Base-by-base conservation (phyloP, 225 moss, liverwort and hornwort genomes). In the Antitrichia curtipendula region DNA sequence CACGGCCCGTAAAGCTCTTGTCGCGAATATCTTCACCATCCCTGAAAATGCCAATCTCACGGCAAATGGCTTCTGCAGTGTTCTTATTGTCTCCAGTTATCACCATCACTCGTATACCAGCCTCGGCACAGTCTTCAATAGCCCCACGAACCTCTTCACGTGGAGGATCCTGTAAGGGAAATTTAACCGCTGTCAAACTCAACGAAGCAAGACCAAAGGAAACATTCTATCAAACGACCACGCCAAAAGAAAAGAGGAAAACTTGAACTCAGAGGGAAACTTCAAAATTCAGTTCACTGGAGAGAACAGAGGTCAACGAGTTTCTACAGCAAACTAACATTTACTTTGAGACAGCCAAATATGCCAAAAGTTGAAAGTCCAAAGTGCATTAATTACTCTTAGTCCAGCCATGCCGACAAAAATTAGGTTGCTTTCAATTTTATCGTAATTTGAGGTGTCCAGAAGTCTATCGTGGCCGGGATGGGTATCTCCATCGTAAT, bases 61-160 rank as follows among this genome's bases (percentile, higher is more conserved):
- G 90, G 88, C 98, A 98, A 62, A 98, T 96, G 21, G 98, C 98
- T 89, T 98, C 98, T 16, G 98, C 98, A 56, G 98, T 98, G 80
- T 91, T 96, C 87, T 96, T 96, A 71, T 98, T 98, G 86, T 98
- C 98, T 89, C 98, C 98, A n/a, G 98, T 98, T 84, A 98, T 98
- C 61, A 98, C 98, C 94, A 98, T 96, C 75, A 98, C 98, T 82
- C 96, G 94, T 16, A 98, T 96, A 34, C 98, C 98, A 76, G 98
- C 98, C 81, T 95, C 94, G 9, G 88, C 84, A 86, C 98, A 98
- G 77, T 96, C 98, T 60, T 92, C 89, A 75, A 98, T 98, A 57
- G 98, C 98, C 62, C 88, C 86, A 47, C 80, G 68, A 49, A 98
- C 96, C 88, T 98, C 98, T 85, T 91, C 93, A 59, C 98, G 92